Evolutionary conservation across 192 early-diverging fungal genomes (phyloP), one percentile per base, ranked within the genome.

Genomic region (Coemansia erecta): DNA sequence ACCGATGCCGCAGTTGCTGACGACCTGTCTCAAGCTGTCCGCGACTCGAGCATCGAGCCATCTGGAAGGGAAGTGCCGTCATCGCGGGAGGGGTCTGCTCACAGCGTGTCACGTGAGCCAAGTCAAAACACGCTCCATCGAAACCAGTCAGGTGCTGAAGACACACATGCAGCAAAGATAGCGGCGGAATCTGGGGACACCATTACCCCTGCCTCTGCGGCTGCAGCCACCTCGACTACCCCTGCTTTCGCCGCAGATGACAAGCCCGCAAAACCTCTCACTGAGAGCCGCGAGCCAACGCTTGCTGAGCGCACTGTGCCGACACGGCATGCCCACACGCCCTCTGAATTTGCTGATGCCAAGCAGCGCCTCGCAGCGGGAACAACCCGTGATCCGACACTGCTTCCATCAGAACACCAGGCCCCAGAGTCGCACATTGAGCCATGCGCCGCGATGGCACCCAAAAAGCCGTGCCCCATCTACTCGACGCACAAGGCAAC

Each of bases 401-500:
- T 60, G 26, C 23, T 53, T 7, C 48, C 68, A n/a, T 24, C 68
- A 4, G 43, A 55, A 7, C 2, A 31, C 21, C 46, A 19, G 17
- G 53, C 44, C 2, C 42, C 53, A 15, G 47, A 24, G 28, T 48
- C 1, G 7, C 40, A 19, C 19, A 35, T 35, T 5, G 49, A 53
- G 37, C 42, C 43, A 1, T 56, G 60, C 33, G 48, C 54, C 4
- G 47, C 61, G 8, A 50, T 49, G 31, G 57, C 52, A 42, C 54
- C 54, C 19, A 77, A 71, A 63, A 77, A 77, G 61, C 28, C 64
- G 4, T 24, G 22, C 37, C 74, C 68, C 2, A 63, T 71, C 22
- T 79, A 82, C 64, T 80, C 70, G 17, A 61, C 69, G 26, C 73
- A 79, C 68, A 75, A 70, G 55, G 66, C 68, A 17, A 63, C 70